These are phyloP conservation scores for Vitis riparia DNA, from an alignment of 164 flowering plant species.

Conservation along the genomic window DNA sequence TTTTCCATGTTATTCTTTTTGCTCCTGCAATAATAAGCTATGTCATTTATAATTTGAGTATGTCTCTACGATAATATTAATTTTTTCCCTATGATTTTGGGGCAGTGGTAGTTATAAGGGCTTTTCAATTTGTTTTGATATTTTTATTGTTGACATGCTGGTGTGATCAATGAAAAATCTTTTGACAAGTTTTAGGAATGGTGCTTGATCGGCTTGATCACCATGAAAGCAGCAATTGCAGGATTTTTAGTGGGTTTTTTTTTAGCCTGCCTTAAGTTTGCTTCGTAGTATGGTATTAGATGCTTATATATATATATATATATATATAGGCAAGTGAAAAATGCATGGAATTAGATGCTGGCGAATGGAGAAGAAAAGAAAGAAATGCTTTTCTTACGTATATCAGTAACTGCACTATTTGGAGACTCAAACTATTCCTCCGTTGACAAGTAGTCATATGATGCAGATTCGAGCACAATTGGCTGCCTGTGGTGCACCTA, in stretches of 20 bases:
- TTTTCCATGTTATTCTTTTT: neutral
- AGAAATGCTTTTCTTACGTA: too few relatives aligned
- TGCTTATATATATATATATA: too few relatives aligned
- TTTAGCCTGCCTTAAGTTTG: neutral
- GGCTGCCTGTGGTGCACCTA: conserved; percentile 87
- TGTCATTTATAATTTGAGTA: neutral
- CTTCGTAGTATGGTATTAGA: neutral
- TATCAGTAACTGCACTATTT: neutral
- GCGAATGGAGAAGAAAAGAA: neutral
- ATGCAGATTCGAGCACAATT: conserved; percentile 91
- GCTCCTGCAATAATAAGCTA: neutral
- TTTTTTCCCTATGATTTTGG: neutral
- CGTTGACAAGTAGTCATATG: neutral
- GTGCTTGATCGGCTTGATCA: too few relatives aligned
- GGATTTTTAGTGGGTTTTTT: neutral
- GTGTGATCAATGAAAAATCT: too few relatives aligned
- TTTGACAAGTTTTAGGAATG: too few relatives aligned
- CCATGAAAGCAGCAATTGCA: too few relatives aligned
- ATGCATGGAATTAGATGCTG: neutral
- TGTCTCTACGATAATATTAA: neutral
- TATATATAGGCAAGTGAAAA: too few relatives aligned
- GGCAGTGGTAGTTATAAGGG: neutral
- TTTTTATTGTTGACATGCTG: neutral
- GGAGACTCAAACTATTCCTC: neutral
- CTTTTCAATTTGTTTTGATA: neutral